These are phyloP conservation scores for Mycena crocata DNA, from an alignment of 768 basidiomycete species.

Conservation along the genomic window DNA sequence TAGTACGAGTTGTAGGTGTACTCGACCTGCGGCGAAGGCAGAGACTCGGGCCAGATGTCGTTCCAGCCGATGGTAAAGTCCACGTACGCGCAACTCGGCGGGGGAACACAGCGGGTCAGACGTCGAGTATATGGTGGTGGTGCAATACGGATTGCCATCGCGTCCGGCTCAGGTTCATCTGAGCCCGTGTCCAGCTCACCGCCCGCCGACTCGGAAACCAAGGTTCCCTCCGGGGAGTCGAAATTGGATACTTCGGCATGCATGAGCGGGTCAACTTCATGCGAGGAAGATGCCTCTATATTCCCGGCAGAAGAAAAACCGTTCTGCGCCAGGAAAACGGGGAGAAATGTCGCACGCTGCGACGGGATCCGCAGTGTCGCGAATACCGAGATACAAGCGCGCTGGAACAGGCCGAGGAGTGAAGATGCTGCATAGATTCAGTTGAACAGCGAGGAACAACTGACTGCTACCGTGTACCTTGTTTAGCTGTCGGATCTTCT, in stretches of 20 bases:
- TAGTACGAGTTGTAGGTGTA: slow-evolving; percentile 21
- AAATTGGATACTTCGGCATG: background rate
- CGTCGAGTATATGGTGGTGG: slow-evolving; percentile 1
- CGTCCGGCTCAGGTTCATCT: slow-evolving; percentile 1
- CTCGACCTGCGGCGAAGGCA: slow-evolving; percentile 3
- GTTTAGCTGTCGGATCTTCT: slow-evolving; percentile 3
- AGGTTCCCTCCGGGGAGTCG: background rate
- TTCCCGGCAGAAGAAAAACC: background rate
- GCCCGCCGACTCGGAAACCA: background rate
- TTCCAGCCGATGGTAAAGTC: slow-evolving; percentile 31
- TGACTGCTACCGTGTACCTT: slow-evolving; percentile 6
- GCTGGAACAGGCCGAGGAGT: background rate
- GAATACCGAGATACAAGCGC: slow-evolving; percentile 9
- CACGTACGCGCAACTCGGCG: background rate
- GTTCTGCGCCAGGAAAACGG: slow-evolving; percentile 3
- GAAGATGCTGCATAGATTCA: background rate
- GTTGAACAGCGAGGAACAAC: background rate
- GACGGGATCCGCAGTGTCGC: slow-evolving; percentile 11
- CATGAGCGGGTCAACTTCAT: background rate
- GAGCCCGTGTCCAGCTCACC: background rate
- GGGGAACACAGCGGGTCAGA: background rate
- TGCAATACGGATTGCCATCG: background rate
- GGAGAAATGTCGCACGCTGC: background rate
- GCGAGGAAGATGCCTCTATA: background rate
- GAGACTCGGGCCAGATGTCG: slow-evolving; percentile 27